phyloP scores from a whole-genome alignment of 495 filamentous ascomycete genomes.

The Neurospora intermedia region DNA sequence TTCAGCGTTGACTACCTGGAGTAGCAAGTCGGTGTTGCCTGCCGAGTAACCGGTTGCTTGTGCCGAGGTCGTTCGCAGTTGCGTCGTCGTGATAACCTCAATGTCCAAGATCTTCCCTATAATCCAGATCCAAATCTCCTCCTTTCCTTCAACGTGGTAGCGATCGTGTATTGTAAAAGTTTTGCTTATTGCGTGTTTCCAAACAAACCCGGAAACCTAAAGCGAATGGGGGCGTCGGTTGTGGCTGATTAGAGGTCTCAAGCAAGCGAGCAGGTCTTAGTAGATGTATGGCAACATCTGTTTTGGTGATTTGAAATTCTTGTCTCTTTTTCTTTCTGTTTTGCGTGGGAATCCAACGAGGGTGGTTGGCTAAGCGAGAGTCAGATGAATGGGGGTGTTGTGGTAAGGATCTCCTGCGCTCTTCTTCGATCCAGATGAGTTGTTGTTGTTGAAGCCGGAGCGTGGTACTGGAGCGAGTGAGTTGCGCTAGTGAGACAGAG shows the following conservation, averaged over 20 bases:
- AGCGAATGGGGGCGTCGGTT: constrained; percentile 7
- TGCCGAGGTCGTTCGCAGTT: not conserved
- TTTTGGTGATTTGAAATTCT: constrained; percentile 1
- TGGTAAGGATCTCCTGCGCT: not conserved
- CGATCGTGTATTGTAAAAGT: constrained; percentile 16
- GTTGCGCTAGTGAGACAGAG: not conserved
- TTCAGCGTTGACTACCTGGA: not conserved
- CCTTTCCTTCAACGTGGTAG: constrained; percentile 16
- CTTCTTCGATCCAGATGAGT: not conserved
- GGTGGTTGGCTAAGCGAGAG: constrained; percentile 3
- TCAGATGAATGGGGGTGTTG: not conserved
- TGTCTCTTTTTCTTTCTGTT: not conserved
- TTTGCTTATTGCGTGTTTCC: constrained; percentile 3
- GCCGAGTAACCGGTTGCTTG: not conserved
- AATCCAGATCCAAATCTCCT: constrained; percentile 2
- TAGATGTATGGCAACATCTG: constrained; percentile 14
- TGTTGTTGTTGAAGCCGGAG: not conserved
- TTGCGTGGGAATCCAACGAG: not conserved
- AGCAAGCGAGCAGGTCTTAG: not conserved
- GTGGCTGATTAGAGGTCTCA: not conserved
- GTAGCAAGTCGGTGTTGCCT: not conserved
- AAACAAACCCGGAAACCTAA: constrained; percentile 4
- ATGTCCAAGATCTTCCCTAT: constrained; percentile 8
- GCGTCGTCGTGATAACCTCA: not conserved
- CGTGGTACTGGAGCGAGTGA: not conserved